phyloP scores from a whole-genome alignment of 176 grass and related monocot species.

The Tillandsia fasciculata region DNA sequence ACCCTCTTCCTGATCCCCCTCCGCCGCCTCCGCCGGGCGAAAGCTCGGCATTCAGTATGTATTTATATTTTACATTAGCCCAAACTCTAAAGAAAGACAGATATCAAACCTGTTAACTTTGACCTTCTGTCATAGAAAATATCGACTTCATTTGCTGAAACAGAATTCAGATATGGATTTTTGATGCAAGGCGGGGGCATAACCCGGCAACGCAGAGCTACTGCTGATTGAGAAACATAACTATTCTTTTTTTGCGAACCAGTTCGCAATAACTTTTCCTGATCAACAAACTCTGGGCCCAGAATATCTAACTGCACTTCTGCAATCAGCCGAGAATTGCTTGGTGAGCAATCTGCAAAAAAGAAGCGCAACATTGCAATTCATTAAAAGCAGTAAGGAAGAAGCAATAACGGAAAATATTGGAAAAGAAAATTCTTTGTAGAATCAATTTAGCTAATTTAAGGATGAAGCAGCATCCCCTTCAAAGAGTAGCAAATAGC shows the following conservation, averaged over 20 bases:
- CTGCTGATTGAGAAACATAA: slow-evolving; percentile 71
- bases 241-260: slow-evolving; percentile 34
- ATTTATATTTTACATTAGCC: neutral
- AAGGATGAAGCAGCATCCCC: no score
- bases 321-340: slow-evolving; percentile 23
- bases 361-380: neutral
- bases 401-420: neutral
- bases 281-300: slow-evolving; percentile 21
- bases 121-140: slow-evolving; percentile 50
- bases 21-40: no score
- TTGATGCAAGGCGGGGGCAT: slow-evolving; percentile 86
- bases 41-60: neutral
- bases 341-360: slow-evolving; percentile 31
- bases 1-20: no score
- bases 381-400: neutral
- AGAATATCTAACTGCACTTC: slow-evolving; percentile 29
- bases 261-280: slow-evolving; percentile 18
- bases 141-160: slow-evolving; percentile 32
- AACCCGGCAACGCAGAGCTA: slow-evolving; percentile 69
- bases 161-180: slow-evolving; percentile 49
- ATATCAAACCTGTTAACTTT: slow-evolving; percentile 56
- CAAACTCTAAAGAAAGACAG: slow-evolving; percentile 5
- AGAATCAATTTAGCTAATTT: neutral
- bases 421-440: neutral
- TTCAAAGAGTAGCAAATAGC: no score